Evolutionary conservation across 1,284 basidiomycete species (phyloP), one percentile per base, ranked within the genome.

Genomic region (Malassezia obtusa): DNA sequence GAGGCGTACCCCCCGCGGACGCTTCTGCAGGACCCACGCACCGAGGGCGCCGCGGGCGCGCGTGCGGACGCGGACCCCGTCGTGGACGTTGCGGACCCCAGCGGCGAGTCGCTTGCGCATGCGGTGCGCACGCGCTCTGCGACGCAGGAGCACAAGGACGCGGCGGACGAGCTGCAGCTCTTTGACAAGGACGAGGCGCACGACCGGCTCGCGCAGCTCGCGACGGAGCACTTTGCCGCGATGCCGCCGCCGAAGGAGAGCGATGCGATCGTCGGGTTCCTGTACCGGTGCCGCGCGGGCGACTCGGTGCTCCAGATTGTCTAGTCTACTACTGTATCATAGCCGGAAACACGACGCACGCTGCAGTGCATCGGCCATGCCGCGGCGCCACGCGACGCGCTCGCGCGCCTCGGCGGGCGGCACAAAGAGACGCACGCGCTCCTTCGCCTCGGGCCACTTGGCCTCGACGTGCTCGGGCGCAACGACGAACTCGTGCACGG

Each of bases 401-500:
- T 49, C 31, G 4, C 31, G 46, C 1, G 67, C 68, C n/a, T 69
- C 51, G 14, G 58, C 25, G 1, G 55, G 15, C 2, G 60, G 49
- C 11, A 69, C 53, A 28, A 52, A 46, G 21, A 52, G 46, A 10
- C 68, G 52, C n/a, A 40, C 43, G 2, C 68, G 55, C 45, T 71
- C 61, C 35, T 63, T 37, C 37, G 52, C 36, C 32, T 70, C 68
- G 21, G 58, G 68, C 68, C 68, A 70, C 1, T 58, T 41, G 8
- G 45, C 39, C 26, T 49, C 48, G 22, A 49, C 17, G 7, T 36
- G 53, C 2, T 36, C 37, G 7, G 25, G 14, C 0, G 35, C n/a
- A 4, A 71, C 26, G 17, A 47, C 22, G 15, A 72, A 50, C 43
- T 64, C 59, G 36, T 65, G 61, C 30, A 55, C 62, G 3, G 41